Percentiles rank a stretch among this genome's conserved stretches.
Evolutionary conservation across 768 basidiomycete genomes (phyloP).

Genomic region (Tylopilus sp.): DNA sequence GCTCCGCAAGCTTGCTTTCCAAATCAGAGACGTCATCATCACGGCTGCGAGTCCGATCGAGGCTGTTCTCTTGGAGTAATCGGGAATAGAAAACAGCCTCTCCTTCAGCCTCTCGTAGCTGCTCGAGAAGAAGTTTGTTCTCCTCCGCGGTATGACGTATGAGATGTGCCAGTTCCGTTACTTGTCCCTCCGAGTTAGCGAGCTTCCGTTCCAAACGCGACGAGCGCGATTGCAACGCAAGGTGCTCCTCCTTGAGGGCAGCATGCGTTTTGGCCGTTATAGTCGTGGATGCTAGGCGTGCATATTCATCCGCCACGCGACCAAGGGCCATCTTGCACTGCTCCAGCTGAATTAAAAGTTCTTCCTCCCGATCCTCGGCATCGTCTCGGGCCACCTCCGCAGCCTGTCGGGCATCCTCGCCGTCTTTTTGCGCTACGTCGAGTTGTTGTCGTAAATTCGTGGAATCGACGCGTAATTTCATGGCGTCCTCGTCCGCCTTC

Average conservation of each 20-base stretch:
- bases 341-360: conserved; percentile 48
- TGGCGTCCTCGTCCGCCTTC: conserved; percentile 41
- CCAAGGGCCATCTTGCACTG: conserved; percentile 44
- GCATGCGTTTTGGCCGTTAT: conserved; percentile 37
- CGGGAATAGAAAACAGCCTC: conserved; percentile 16
- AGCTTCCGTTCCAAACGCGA: conserved; percentile 65
- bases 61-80: conserved; percentile 7
- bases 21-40: conserved; percentile 5
- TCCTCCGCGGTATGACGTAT: conserved; percentile 56
- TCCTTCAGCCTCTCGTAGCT: conserved; percentile 15
- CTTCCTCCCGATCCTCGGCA: conserved; percentile 40
- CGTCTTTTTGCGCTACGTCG: conserved; percentile 35
- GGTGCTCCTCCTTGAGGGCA: conserved; percentile 40
- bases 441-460: conserved; percentile 38
- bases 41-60: neutral
- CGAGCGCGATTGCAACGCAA: conserved; percentile 38
- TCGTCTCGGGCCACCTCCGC: conserved; percentile 32
- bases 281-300: conserved; percentile 43
- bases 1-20: conserved; percentile 18
- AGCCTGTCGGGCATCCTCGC: conserved; percentile 31
- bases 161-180: conserved; percentile 59
- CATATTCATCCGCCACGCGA: conserved; percentile 53
- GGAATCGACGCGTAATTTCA: conserved; percentile 32
- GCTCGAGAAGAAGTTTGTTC: conserved; percentile 39
- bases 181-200: conserved; percentile 64